Conservation (phyloP, 306 rosid species). For the Quercus mongolica region DNA sequence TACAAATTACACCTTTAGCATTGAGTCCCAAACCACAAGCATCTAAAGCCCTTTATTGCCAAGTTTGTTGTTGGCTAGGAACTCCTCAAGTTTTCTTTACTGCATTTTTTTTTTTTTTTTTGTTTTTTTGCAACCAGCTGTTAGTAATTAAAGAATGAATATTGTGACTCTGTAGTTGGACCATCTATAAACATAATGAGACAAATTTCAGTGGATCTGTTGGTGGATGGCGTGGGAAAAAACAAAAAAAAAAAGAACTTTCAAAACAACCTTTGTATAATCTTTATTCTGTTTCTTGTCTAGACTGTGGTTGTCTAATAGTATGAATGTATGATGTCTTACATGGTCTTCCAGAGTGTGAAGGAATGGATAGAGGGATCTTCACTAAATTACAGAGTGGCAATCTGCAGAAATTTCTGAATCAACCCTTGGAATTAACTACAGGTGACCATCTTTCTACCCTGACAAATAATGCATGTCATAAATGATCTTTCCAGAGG, state of each 20-base stretch:
- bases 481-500: neutral
- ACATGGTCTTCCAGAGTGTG: constrained; percentile 27
- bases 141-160: neutral
- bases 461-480: constrained; percentile 4
- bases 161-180: neutral
- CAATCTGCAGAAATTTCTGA: constrained; percentile 32
- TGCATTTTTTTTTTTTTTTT: neutral
- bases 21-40: neutral
- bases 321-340: constrained; percentile 9
- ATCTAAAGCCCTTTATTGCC: neutral
- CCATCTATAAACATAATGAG: neutral
- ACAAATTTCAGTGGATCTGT: neutral
- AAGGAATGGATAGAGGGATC: constrained; percentile 29
- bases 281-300: neutral
- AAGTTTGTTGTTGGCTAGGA: neutral
- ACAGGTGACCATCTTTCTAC: constrained; percentile 44
- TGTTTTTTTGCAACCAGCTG: neutral
- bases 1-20: neutral
- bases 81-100: neutral
- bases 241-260: neutral
- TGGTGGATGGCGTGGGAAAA: neutral
- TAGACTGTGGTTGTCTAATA: neutral
- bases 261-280: neutral
- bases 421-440: constrained; percentile 41
- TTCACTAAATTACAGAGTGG: constrained; percentile 39